These are phyloP conservation scores for Trichaptum fuscoviolaceum DNA, from an alignment of 768 basidiomycete species.

Conservation along the genomic window DNA sequence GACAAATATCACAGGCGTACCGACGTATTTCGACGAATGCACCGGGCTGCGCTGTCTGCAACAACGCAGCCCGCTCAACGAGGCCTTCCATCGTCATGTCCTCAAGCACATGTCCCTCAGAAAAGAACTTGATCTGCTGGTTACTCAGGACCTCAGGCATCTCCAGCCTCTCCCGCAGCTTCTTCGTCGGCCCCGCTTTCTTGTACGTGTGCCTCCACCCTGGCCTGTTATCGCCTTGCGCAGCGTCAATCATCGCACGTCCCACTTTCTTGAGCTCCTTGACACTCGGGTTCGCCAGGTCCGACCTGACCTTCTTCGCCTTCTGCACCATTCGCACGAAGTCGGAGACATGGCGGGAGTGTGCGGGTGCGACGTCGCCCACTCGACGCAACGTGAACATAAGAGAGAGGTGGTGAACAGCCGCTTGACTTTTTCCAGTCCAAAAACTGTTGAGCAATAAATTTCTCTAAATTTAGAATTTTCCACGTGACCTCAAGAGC, in stretches of 20 bases:
- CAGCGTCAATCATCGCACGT: neutral
- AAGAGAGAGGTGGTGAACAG: neutral
- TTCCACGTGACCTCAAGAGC: neutral
- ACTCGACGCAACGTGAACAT: neutral
- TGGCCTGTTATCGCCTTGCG: neutral
- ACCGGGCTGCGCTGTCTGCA: neutral
- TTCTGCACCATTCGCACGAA: neutral
- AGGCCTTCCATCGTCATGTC: neutral
- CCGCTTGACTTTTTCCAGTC: too few relatives aligned
- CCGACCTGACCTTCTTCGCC: neutral
- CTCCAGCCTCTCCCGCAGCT: neutral
- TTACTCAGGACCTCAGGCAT: neutral
- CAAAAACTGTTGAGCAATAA: neutral
- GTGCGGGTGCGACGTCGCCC: neutral
- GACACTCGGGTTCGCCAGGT: neutral
- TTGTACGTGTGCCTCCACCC: neutral
- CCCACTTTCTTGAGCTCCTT: neutral
- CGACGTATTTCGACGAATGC: neutral
- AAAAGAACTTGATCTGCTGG: neutral
- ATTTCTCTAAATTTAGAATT: neutral
- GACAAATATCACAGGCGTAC: neutral
- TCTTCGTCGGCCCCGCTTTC: neutral
- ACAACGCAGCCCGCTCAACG: neutral
- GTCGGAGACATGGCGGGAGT: neutral
- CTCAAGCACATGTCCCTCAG: neutral